Percentiles rank a stretch among this genome's conserved stretches.
Conservation (phyloP, 257 asterid species). For the Linderniella brevidens region DNA sequence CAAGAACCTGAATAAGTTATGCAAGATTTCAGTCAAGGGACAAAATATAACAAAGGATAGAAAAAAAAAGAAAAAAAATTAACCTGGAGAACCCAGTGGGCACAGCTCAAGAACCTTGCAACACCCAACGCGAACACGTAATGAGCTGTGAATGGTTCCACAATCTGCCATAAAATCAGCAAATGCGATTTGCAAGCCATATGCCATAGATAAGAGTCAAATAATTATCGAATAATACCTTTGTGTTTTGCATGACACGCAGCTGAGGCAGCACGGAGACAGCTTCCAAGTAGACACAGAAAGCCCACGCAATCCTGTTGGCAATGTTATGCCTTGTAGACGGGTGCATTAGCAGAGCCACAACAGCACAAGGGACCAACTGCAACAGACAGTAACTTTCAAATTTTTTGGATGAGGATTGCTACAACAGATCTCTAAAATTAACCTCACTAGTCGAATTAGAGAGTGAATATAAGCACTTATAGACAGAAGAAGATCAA, state of each 20-base stretch:
- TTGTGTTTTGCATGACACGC: slow-evolving; percentile 62
- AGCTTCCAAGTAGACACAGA: slow-evolving; percentile 68
- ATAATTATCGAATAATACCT: slow-evolving; percentile 23
- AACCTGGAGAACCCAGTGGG: slow-evolving; percentile 61
- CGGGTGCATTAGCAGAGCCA: slow-evolving; percentile 51
- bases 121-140: slow-evolving; percentile 52
- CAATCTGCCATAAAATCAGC: slow-evolving; percentile 24
- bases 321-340: slow-evolving; percentile 44
- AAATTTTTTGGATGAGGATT: too few relatives aligned
- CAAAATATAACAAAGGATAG: neutral
- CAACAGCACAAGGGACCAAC: slow-evolving; percentile 48
- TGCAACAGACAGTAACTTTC: slow-evolving; percentile 13
- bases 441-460: too few relatives aligned
- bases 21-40: too few relatives aligned
- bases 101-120: slow-evolving; percentile 53
- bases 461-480: too few relatives aligned
- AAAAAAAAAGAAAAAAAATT: slow-evolving; percentile 4
- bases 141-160: slow-evolving; percentile 54
- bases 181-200: too few relatives aligned
- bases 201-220: too few relatives aligned
- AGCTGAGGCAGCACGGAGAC: slow-evolving; percentile 62
- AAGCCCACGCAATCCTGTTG: slow-evolving; percentile 62
- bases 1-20: slow-evolving; percentile 31
- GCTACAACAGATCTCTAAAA: too few relatives aligned
- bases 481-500: slow-evolving; percentile 17